Base-by-base conservation (phyloP, 2,329 filamentous ascomycete species). In the Xylaria polymorpha region DNA sequence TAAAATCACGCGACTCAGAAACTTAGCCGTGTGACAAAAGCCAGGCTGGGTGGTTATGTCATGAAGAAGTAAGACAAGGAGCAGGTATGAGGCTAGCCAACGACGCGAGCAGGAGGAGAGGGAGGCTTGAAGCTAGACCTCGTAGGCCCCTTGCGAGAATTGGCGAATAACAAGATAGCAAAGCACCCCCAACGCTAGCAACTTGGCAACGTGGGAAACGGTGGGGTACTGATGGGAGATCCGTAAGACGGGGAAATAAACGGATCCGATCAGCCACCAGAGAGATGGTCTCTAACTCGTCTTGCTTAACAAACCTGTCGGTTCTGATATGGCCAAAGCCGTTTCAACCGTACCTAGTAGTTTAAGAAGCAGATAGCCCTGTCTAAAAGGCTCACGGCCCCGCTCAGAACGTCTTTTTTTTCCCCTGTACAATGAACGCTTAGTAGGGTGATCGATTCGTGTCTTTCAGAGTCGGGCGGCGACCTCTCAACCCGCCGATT, bases 131-230 rank as follows among this genome's bases (percentile, higher is more conserved):
- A 59, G 53, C 64, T 70, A 63, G 67, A 50, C 55, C 60, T 69
- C 63, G 51, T 53, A 37, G 29, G 37, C 20, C 56, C 57, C 60
- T 48, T 44, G 43, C 51, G 62, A 68, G 50, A 22, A 67, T 71
- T 71, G 67, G 56, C 69, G 66, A 69, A 69, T 68, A 57, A 58
- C 37, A 69, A 58, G 41, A 61, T 32, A 20, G 58, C 55, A 48
- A 60, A 63, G 35, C 55, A 46, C 44, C 57, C 58, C 63, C 41
- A 59, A 44, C 66, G 50, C 65, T 70, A 71, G 65, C 48, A 70
- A 71, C 66, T 66, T 70, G 66, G 69, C 66, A 58, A 61, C 59
- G 53, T 68, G 64, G 70, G 61, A 69, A 61, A 69, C 58, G 70
- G 71, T 69, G 71, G 70, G 71, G 71, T 67, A 66, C 61, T 57